Evolutionary conservation across 2,329 filamentous ascomycete genomes (phyloP).

Genomic region (Zalaria obscura): DNA sequence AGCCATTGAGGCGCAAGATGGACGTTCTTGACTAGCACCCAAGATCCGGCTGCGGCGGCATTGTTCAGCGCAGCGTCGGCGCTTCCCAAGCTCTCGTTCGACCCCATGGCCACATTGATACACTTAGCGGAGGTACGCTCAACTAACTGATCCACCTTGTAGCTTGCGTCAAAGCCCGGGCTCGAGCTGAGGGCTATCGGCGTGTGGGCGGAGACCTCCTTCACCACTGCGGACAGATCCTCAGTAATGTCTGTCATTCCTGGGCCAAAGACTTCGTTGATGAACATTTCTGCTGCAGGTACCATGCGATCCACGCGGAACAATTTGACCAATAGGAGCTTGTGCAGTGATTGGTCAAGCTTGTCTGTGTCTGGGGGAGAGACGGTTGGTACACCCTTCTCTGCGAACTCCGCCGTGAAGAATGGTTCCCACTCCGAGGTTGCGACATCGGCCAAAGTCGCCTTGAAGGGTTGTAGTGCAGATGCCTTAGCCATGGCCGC

Average conservation of each 20-base stretch:
- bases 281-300: slow-evolving; percentile 82
- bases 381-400: slow-evolving; percentile 64
- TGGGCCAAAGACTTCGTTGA: slow-evolving; percentile 69
- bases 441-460: slow-evolving; percentile 49
- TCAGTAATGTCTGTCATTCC: slow-evolving; percentile 72
- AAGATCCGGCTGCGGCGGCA: slow-evolving; percentile 79
- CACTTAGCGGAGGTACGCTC: slow-evolving; percentile 70
- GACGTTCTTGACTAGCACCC: slow-evolving; percentile 98
- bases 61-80: slow-evolving; percentile 93
- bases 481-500: slow-evolving; percentile 55
- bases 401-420: slow-evolving; percentile 71
- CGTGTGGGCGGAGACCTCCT: slow-evolving; percentile 67
- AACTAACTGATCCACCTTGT: slow-evolving; percentile 94
- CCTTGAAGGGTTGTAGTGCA: slow-evolving; percentile 60
- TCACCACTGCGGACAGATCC: slow-evolving; percentile 73
- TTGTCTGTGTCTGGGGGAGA: slow-evolving; percentile 51
- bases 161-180: slow-evolving; percentile 93
- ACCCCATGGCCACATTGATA: slow-evolving; percentile 98
- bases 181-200: slow-evolving; percentile 89
- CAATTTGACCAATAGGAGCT: slow-evolving; percentile 82
- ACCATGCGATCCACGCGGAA: slow-evolving; percentile 94
- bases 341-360: slow-evolving; percentile 63
- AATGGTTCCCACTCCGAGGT: slow-evolving; percentile 65
- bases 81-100: slow-evolving; percentile 79
- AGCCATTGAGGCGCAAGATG: slow-evolving; percentile 93